Percentiles rank a stretch among this genome's conserved stretches.
Conservation (phyloP, 225 moss, liverwort and hornwort species). For the Thuidium tamariscinum region DNA sequence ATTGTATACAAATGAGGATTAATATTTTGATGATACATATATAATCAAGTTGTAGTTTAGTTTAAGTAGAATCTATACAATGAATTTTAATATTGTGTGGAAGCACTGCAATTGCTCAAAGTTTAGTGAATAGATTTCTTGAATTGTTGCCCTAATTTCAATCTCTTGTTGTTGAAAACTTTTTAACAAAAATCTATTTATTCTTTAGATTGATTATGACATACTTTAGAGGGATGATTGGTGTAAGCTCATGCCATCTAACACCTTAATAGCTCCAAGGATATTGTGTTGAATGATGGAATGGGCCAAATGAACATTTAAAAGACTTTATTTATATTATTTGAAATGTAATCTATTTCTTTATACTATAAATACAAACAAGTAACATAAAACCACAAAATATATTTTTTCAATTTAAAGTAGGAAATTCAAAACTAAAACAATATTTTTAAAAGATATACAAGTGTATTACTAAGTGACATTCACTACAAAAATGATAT, state of each 20-base stretch:
- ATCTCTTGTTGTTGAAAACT: not conserved
- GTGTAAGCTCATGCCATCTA: not conserved
- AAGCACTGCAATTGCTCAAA: not conserved
- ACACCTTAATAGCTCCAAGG: not conserved
- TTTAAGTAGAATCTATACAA: accelerated
- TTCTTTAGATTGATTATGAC: no score
- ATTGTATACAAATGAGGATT: not conserved
- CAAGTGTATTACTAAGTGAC: not conserved
- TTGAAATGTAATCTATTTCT: not conserved
- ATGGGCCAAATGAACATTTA: not conserved
- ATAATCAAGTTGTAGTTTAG: no score
- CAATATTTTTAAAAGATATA: not conserved
- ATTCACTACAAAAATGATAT: not conserved
- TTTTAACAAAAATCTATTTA: not conserved
- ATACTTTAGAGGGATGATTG: not conserved
- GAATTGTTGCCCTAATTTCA: not conserved
- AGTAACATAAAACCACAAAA: not conserved
- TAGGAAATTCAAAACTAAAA: accelerated
- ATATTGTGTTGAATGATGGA: not conserved
- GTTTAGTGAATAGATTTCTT: no score
- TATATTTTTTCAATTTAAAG: no score
- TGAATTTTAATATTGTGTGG: not conserved
- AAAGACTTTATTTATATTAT: not conserved
- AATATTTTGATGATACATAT: no score
- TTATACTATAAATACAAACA: not conserved